These are phyloP conservation scores for Calycina herbarum DNA, from an alignment of 2,329 filamentous ascomycete species.

Conservation along the genomic window DNA sequence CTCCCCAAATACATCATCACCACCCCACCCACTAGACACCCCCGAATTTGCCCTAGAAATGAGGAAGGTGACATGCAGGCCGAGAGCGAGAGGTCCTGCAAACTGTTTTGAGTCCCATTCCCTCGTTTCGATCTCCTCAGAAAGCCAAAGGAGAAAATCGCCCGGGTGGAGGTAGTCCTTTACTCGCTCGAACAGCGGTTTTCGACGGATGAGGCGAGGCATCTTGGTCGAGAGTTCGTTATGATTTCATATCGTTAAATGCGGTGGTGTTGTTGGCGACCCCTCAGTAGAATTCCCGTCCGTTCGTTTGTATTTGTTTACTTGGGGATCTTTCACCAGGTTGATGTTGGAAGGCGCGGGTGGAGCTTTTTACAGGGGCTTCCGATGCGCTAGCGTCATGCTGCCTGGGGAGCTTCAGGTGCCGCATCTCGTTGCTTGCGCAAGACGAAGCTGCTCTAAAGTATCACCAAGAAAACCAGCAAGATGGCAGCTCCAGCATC, in stretches of 20 bases:
- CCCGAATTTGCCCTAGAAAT: conserved; percentile 77
- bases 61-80: conserved; percentile 76
- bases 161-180: conserved; percentile 78
- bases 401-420: conserved; percentile 20
- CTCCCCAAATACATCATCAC: conserved; percentile 85
- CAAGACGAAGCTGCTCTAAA: neutral
- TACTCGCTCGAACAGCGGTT: conserved; percentile 78
- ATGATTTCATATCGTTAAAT: conserved; percentile 40
- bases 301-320: conserved; percentile 25
- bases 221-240: conserved; percentile 42
- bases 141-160: conserved; percentile 88
- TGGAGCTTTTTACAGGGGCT: conserved; percentile 8
- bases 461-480: conserved; percentile 15
- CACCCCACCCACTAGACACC: conserved; percentile 45
- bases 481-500: conserved; percentile 60
- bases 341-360: conserved; percentile 13
- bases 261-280: neutral
- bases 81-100: conserved; percentile 73
- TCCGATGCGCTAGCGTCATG: conserved; percentile 20
- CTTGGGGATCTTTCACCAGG: conserved; percentile 6
- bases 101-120: conserved; percentile 85
- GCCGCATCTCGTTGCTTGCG: neutral
- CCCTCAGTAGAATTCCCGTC: neutral
- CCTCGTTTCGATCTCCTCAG: conserved; percentile 87
- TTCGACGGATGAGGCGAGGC: conserved; percentile 73